Percentiles rank a stretch among this genome's conserved stretches.
phyloP scores from a whole-genome alignment of 176 grass and related monocot species.

The Aegilops bicornis region DNA sequence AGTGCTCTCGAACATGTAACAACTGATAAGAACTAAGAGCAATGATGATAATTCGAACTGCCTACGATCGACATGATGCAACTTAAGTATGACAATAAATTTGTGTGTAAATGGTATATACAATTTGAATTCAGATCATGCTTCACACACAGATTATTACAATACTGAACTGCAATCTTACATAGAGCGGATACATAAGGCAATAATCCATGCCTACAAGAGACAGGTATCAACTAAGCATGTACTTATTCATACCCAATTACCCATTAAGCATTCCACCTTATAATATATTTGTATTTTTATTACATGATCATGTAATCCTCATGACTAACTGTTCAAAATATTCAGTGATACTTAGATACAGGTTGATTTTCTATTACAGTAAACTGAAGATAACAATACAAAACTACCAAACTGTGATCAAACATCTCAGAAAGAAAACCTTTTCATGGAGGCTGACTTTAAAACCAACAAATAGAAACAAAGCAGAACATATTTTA shows the following conservation, averaged over 20 bases:
- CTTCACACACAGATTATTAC: constrained; percentile 22
- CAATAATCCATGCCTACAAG: constrained; percentile 5
- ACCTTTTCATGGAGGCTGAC: constrained; percentile 1
- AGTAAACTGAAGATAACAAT: background rate
- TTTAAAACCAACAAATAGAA: constrained; percentile 1
- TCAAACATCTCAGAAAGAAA: constrained; percentile 22
- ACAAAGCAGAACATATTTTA: constrained; percentile 2
- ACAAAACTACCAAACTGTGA: constrained; percentile 10
- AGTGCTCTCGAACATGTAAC: background rate
- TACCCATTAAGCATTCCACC: background rate
- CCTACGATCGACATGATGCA: background rate
- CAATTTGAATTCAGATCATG: constrained; percentile 15
- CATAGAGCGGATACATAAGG: constrained; percentile 7
- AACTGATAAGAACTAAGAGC: constrained; percentile 18
- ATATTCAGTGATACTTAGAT: background rate
- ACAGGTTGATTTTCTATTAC: constrained; percentile 1
- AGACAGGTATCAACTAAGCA: background rate
- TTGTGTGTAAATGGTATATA: background rate
- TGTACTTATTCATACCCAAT: constrained; percentile 4
- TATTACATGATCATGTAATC: background rate
- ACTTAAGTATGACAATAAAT: background rate
- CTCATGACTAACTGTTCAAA: constrained; percentile 21
- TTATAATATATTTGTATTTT: background rate
- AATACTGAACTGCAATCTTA: constrained; percentile 6
- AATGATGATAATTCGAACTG: constrained; percentile 15